Conservation (phyloP, 1,284 basidiomycete genomes). For the Marasmius oreades region DNA sequence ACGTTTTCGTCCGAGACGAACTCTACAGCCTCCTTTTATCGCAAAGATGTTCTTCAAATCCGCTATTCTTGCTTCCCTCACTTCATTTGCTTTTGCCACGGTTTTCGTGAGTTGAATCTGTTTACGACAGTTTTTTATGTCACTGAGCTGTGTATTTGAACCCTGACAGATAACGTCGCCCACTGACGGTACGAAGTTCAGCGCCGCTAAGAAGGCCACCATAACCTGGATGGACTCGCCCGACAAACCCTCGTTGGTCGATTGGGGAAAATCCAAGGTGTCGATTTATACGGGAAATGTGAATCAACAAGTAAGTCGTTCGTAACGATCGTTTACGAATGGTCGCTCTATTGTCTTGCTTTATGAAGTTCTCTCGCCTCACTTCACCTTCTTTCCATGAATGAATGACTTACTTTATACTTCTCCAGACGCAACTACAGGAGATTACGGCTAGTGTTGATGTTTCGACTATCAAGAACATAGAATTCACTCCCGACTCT, state of each 20-base stretch:
- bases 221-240: constrained; percentile 73
- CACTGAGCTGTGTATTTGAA: not conserved
- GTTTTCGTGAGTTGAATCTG: constrained; percentile 48
- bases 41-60: constrained; percentile 18
- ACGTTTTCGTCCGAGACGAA: not conserved
- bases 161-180: constrained; percentile 58
- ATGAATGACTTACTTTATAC: constrained; percentile 1
- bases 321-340: not conserved
- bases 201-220: constrained; percentile 56
- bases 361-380: not conserved
- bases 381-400: not conserved
- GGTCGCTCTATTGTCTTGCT: not conserved
- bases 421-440: constrained; percentile 61
- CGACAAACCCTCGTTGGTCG: constrained; percentile 44
- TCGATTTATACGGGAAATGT: constrained; percentile 70
- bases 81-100: constrained; percentile 51
- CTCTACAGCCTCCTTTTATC: not conserved
- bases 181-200: constrained; percentile 45
- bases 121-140: not conserved
- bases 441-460: constrained; percentile 52
- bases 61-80: constrained; percentile 47
- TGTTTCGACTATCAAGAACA: constrained; percentile 49
- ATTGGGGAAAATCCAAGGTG: constrained; percentile 60
- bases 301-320: constrained; percentile 48
- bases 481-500: constrained; percentile 59